phyloP scores from a whole-genome alignment of 2,329 filamentous ascomycete genomes.

The Aspergillus transmontanensis region DNA sequence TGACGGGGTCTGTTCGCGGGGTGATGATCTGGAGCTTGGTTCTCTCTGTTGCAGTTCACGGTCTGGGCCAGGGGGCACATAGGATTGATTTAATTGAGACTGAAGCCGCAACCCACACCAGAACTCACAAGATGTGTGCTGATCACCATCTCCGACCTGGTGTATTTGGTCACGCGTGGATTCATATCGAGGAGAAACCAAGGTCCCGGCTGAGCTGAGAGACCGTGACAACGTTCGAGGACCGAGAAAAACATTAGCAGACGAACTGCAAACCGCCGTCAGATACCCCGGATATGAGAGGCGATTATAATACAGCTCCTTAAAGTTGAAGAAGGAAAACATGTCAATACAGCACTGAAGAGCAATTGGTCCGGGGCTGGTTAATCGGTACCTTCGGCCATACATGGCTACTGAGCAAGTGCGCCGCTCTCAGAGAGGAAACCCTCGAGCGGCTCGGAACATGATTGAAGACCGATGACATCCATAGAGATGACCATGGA shows the following conservation, averaged over 20 bases:
- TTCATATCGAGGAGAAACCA: neutral
- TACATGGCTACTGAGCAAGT: constrained; percentile 27
- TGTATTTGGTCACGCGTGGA: neutral
- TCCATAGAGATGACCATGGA: constrained; percentile 41
- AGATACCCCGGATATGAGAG: constrained; percentile 9
- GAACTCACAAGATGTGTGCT: constrained; percentile 12
- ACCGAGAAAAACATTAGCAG: constrained; percentile 8
- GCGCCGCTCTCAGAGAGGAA: constrained; percentile 38
- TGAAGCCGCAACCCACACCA: constrained; percentile 19
- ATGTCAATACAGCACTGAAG: constrained; percentile 3
- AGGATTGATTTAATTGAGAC: constrained; percentile 18
- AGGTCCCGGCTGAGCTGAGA: constrained; percentile 4
- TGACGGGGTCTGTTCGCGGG: neutral
- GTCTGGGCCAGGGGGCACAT: constrained; percentile 2
- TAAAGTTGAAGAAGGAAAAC: neutral
- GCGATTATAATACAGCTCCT: constrained; percentile 13
- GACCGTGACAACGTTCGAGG: constrained; percentile 3
- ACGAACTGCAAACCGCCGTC: constrained; percentile 3
- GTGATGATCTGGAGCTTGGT: neutral
- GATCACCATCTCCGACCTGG: constrained; percentile 4
- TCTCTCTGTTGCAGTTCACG: neutral
- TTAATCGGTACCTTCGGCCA: constrained; percentile 28
- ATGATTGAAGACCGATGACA: constrained; percentile 46
- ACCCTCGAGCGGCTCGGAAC: constrained; percentile 40
- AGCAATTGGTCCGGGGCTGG: neutral